A percentile compares a stretch with the other conserved stretches of the same genome.
These are phyloP conservation scores for Russula brevipes DNA, from an alignment of 768 basidiomycete genomes.

Conservation along the genomic window DNA sequence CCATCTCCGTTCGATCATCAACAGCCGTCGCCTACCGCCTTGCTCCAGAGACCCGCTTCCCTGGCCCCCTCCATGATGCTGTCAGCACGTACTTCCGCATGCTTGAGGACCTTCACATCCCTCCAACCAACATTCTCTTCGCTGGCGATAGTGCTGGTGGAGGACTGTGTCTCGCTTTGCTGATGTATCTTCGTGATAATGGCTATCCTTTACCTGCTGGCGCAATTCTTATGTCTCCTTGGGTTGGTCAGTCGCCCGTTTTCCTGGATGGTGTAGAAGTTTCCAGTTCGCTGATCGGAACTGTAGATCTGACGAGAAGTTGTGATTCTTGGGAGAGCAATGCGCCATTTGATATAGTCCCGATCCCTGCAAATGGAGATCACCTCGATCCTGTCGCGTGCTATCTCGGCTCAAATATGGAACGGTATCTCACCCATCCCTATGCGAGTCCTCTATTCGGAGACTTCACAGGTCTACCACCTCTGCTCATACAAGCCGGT, in stretches of 20 bases:
- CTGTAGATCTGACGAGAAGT: slow-evolving; percentile 85
- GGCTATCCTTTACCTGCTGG: slow-evolving; percentile 78
- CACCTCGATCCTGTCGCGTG: slow-evolving; percentile 93
- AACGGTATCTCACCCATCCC: slow-evolving; percentile 87
- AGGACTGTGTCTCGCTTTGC: slow-evolving; percentile 72
- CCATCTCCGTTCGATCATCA: slow-evolving; percentile 17
- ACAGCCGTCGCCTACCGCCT: slow-evolving; percentile 90
- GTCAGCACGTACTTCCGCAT: slow-evolving; percentile 84
- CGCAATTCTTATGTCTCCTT: slow-evolving; percentile 87
- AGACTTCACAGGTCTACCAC: slow-evolving; percentile 78
- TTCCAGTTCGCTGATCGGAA: slow-evolving; percentile 8
- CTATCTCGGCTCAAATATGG: slow-evolving; percentile 78
- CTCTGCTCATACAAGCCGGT: slow-evolving; percentile 85
- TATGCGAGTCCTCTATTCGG: slow-evolving; percentile 96
- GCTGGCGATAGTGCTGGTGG: slow-evolving; percentile 95
- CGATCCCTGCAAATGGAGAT: slow-evolving; percentile 63
- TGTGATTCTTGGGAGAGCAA: slow-evolving; percentile 98
- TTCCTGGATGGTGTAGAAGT: background rate
- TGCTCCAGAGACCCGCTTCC: slow-evolving; percentile 92
- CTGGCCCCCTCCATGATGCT: slow-evolving; percentile 82
- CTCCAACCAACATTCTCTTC: slow-evolving; percentile 83
- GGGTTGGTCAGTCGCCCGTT: slow-evolving; percentile 72
- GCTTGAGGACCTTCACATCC: slow-evolving; percentile 81
- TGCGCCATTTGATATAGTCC: slow-evolving; percentile 77
- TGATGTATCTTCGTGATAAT: slow-evolving; percentile 96